phyloP scores from a whole-genome alignment of 177 flowering plant genomes.

The Vitis hybrid region DNA sequence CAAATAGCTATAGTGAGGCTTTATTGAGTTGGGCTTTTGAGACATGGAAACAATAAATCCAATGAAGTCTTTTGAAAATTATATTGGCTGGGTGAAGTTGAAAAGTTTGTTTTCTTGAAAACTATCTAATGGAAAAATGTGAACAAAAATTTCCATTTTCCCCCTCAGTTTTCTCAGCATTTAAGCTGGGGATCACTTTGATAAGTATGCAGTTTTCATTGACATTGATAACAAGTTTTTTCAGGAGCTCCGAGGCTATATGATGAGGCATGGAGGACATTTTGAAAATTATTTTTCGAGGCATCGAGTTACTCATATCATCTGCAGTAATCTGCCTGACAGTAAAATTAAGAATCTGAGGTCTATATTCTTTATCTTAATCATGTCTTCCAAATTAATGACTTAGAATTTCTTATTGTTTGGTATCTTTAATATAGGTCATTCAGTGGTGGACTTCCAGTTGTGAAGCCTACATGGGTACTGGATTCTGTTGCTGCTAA shows the following conservation, averaged over 20 bases:
- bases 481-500: constrained; percentile 79
- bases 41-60: background rate
- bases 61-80: background rate
- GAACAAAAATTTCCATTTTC: background rate
- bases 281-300: constrained; percentile 94
- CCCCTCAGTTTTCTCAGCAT: background rate
- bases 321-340: constrained; percentile 93
- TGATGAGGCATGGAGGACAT: constrained; percentile 84
- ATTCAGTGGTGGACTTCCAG: constrained; percentile 90
- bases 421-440: constrained; percentile 44
- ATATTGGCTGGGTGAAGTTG: background rate
- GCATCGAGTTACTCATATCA: constrained; percentile 81
- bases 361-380: constrained; percentile 28
- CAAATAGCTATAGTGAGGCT: background rate
- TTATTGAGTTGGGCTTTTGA: background rate
- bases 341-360: constrained; percentile 89
- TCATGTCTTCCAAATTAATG: background rate
- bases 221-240: constrained; percentile 1
- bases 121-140: background rate
- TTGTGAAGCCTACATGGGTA: constrained; percentile 88
- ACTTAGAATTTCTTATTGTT: constrained; percentile 3
- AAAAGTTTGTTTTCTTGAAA: background rate
- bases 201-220: background rate
- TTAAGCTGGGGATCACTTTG: background rate
- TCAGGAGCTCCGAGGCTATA: constrained; percentile 71